Evolutionary conservation across 2,329 filamentous ascomycete species (phyloP).

Genomic region (Massarina eburnea): DNA sequence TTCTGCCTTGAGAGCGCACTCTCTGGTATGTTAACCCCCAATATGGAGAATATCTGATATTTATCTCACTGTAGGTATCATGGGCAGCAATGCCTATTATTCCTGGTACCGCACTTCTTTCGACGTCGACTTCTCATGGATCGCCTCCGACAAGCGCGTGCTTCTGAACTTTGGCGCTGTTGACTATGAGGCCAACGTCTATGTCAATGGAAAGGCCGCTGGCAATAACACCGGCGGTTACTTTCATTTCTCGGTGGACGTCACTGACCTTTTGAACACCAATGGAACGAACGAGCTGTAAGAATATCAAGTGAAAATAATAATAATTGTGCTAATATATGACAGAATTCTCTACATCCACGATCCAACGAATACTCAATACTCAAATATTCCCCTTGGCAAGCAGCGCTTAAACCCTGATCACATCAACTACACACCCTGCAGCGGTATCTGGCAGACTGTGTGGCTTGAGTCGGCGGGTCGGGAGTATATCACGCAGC

Average conservation of each 20-base stretch:
- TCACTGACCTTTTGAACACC: slow-evolving; percentile 50
- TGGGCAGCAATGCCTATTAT: slow-evolving; percentile 40
- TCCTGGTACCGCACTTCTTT: slow-evolving; percentile 57
- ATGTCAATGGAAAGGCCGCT: slow-evolving; percentile 57
- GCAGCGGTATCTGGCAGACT: slow-evolving; percentile 73
- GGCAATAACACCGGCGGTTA: slow-evolving; percentile 63
- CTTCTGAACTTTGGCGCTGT: slow-evolving; percentile 62
- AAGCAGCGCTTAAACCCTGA: slow-evolving; percentile 62
- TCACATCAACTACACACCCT: slow-evolving; percentile 72
- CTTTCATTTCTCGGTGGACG: slow-evolving; percentile 62
- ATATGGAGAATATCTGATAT: slow-evolving; percentile 40
- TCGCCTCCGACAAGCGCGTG: slow-evolving; percentile 39
- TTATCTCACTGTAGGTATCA: slow-evolving; percentile 45
- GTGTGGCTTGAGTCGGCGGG: slow-evolving; percentile 72
- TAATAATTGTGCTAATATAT: background rate
- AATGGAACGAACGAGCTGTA: slow-evolving; percentile 59
- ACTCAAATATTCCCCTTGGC: slow-evolving; percentile 63
- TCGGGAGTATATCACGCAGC: slow-evolving; percentile 56
- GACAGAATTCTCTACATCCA: slow-evolving; percentile 64
- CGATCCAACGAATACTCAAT: slow-evolving; percentile 64
- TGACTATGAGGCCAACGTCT: slow-evolving; percentile 61
- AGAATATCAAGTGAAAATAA: slow-evolving; percentile 20
- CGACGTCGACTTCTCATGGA: slow-evolving; percentile 52
- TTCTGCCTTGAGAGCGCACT: slow-evolving; percentile 58
- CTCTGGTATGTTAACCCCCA: slow-evolving; percentile 43